A percentile compares a stretch with the other conserved stretches of the same genome.
These are phyloP conservation scores for Cruciata laevipes DNA, from an alignment of 257 asterid genomes.

Conservation along the genomic window DNA sequence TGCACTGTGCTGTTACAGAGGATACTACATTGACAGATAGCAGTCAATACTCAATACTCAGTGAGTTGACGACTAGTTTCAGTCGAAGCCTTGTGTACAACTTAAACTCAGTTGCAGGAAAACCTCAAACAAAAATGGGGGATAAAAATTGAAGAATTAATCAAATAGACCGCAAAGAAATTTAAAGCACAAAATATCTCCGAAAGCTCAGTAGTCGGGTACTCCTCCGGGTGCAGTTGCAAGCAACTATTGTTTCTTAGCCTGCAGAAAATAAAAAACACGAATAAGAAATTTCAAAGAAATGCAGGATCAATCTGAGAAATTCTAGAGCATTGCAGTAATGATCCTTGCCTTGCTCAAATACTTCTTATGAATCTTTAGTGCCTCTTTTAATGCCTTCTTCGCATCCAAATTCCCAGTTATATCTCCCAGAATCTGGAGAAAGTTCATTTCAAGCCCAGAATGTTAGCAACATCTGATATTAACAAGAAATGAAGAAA, in stretches of 20 bases:
- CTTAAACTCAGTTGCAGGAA: background rate
- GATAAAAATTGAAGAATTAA: background rate
- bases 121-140: background rate
- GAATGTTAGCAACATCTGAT: background rate
- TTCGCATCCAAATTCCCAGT: constrained; percentile 93
- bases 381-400: constrained; percentile 67
- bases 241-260: constrained; percentile 34
- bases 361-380: constrained; percentile 79
- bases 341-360: constrained; percentile 79
- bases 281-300: background rate
- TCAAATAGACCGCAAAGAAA: background rate
- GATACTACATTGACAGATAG: background rate
- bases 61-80: background rate
- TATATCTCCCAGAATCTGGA: constrained; percentile 78
- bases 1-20: background rate
- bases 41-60: background rate
- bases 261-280: constrained; percentile 40
- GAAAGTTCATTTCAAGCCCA: constrained; percentile 7
- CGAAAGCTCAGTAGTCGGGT: background rate
- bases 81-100: background rate
- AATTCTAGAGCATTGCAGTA: constrained; percentile 12
- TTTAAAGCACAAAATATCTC: background rate
- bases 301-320: background rate
- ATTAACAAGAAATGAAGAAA: background rate
- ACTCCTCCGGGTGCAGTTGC: background rate